Evolutionary conservation across 2,329 filamentous ascomycete species (phyloP).

Genomic region (Fusarium fujikuroi): DNA sequence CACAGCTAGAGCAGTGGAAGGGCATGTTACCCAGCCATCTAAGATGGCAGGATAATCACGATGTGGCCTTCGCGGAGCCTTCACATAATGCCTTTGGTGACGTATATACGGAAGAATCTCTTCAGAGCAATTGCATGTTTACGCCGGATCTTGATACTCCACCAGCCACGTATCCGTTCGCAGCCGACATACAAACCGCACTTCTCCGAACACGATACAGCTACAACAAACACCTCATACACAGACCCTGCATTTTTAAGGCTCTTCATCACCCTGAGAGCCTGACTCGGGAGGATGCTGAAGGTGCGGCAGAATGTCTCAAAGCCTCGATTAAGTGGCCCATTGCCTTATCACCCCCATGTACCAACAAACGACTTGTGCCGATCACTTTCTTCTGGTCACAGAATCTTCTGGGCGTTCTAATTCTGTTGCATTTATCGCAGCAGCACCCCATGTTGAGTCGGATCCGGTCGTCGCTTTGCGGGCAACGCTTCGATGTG

Average conservation of each 20-base stretch:
- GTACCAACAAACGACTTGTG: constrained; percentile 66
- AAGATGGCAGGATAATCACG: constrained; percentile 67
- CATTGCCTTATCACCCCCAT: constrained; percentile 65
- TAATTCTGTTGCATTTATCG: constrained; percentile 66
- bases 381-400: constrained; percentile 71
- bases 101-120: constrained; percentile 33
- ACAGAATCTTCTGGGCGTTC: constrained; percentile 68
- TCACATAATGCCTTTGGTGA: constrained; percentile 29
- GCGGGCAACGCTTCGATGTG: constrained; percentile 61
- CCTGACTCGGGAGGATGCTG: constrained; percentile 63
- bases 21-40: constrained; percentile 63
- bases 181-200: constrained; percentile 66
- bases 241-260: constrained; percentile 69
- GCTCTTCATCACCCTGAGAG: constrained; percentile 66
- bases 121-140: constrained; percentile 40
- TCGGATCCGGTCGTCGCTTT: constrained; percentile 60
- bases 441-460: constrained; percentile 61
- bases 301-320: constrained; percentile 66
- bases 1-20: constrained; percentile 68
- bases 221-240: constrained; percentile 67
- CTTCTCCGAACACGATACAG: constrained; percentile 68
- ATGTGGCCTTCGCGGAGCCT: constrained; percentile 43
- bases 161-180: constrained; percentile 58
- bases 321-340: constrained; percentile 69
- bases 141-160: constrained; percentile 38